phyloP scores from a whole-genome alignment of 768 basidiomycete species.

The Phylloporus sp. region DNA sequence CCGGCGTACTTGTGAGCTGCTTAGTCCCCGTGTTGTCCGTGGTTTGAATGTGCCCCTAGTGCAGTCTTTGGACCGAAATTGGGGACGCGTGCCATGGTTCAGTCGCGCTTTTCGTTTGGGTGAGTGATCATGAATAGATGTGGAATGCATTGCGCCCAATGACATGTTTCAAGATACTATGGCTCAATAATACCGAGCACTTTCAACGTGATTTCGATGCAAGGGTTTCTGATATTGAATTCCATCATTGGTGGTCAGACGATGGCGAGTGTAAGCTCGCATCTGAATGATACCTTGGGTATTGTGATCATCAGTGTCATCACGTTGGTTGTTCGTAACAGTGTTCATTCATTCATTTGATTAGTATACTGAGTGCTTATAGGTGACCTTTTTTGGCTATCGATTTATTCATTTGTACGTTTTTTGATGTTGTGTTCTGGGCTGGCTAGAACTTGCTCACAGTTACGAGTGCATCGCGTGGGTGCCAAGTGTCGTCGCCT shows the following conservation, averaged over 20 bases:
- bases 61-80: conserved; percentile 52
- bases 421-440: background rate
- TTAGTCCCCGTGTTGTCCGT: background rate
- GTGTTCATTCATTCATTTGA: background rate
- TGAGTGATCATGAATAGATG: conserved; percentile 23
- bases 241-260: conserved; percentile 63
- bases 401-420: conserved; percentile 54
- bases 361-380: background rate
- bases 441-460: conserved; percentile 7
- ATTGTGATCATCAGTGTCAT: conserved; percentile 33
- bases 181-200: conserved; percentile 39
- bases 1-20: conserved; percentile 38
- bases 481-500: conserved; percentile 72
- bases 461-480: conserved; percentile 75
- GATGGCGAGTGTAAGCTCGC: conserved; percentile 43
- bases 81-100: conserved; percentile 57
- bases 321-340: conserved; percentile 27
- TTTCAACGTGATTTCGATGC: conserved; percentile 47
- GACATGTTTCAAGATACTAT: conserved; percentile 33
- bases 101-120: conserved; percentile 53
- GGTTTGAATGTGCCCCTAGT: conserved; percentile 22
- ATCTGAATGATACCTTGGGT: conserved; percentile 28
- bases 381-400: conserved; percentile 66
- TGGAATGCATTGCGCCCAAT: background rate
- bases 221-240: conserved; percentile 57